Base-by-base conservation (phyloP, 257 asterid genomes). In the Ilex asprella region DNA sequence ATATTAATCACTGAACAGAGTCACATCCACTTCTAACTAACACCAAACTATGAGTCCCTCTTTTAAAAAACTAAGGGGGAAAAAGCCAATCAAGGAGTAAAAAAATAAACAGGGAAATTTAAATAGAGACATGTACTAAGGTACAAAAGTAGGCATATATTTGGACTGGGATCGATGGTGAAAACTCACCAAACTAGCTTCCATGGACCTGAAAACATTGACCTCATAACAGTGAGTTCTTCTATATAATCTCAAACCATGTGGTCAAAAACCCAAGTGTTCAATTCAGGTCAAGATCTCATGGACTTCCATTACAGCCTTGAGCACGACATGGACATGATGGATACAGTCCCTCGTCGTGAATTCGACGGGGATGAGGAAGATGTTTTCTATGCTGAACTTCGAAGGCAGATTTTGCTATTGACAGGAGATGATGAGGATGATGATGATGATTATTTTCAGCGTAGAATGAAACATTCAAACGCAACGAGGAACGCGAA, bases 121-220 rank as follows among this genome's bases (percentile, higher is more conserved):
- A 47, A 30, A 5, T 35, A 43, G 6, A 46, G 49, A 49, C 65
- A 61, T 31, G 8, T 41, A 67, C 68, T 16, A 71, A 35, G 50
- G 2, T 66, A 67, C 94, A 79, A 81, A 74, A 67, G 7, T 44
- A 27, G 70, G 85, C 76, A 85, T 79, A 55, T 83, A 75, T 52
- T 65, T 35, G 74, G 57, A 60, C 55, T 73, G 58, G 65, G 69
- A 59, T 56, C 79, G 76, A 73, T 68, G 76, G 75, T 71, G 67
- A 63, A 72, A 69, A 62, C 71, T 64, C 55, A 58, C 5, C 56
- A 30, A 55, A 43, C 79, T 69, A 43, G 55, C 56, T 67, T 68
- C 43, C 67, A 53, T 75, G 87, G 79, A 85, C 76, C 39, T 68
- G 68, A 75, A 63, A 79, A 46, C 55, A 61, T 35, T 50, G 62